Evolutionary conservation across 306 rosid genomes (phyloP).

Genomic region (Casuarina equisetifolia): DNA sequence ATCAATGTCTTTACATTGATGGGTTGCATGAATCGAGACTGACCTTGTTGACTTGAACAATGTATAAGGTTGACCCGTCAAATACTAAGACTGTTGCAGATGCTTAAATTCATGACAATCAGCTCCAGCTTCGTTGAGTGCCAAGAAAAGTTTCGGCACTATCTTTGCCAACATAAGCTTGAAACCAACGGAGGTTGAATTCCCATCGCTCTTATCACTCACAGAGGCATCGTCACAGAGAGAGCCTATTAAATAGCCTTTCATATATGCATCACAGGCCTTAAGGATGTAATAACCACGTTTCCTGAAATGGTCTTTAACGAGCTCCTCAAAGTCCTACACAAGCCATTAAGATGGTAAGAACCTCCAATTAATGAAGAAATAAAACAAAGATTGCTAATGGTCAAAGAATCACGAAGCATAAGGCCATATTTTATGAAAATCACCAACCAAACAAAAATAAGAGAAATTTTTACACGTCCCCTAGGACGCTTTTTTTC

Average conservation of each 20-base stretch:
- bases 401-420: not conserved
- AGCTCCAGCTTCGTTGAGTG: constrained; percentile 71
- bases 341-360: constrained; percentile 27
- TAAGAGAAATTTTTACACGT: not conserved
- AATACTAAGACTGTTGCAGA: constrained; percentile 60
- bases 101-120: constrained; percentile 82
- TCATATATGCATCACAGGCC: constrained; percentile 95
- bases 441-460: not conserved
- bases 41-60: constrained; percentile 33
- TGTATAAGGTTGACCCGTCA: constrained; percentile 16
- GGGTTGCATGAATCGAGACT: constrained; percentile 27
- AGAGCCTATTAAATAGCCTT: constrained; percentile 82
- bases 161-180: constrained; percentile 93
- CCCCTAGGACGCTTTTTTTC: not conserved
- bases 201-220: constrained; percentile 52
- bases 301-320: constrained; percentile 77
- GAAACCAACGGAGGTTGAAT: constrained; percentile 93
- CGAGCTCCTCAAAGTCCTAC: constrained; percentile 81
- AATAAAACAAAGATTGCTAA: not conserved
- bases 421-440: no score
- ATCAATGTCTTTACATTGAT: constrained; percentile 34
- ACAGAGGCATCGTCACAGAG: constrained; percentile 65
- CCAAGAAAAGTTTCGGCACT: constrained; percentile 70
- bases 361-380: constrained; percentile 19
- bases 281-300: constrained; percentile 89